Evolutionary conservation across 2,329 filamentous ascomycete genomes (phyloP).

Genomic region (Fusarium sororula): DNA sequence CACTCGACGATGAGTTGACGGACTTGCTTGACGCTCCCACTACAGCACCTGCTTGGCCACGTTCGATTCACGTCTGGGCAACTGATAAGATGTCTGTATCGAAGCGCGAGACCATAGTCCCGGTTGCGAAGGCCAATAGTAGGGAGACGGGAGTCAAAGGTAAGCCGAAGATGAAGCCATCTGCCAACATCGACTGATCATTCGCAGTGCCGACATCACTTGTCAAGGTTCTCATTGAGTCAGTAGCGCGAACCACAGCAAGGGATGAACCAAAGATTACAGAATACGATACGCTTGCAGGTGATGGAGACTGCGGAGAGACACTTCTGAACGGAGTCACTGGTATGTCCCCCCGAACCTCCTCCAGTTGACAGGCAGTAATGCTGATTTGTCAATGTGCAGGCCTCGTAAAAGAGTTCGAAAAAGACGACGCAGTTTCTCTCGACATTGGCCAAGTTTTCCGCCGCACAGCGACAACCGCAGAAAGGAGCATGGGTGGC

Average conservation of each 20-base stretch:
- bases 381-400: neutral
- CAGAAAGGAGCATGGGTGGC: conserved; percentile 76
- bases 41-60: conserved; percentile 38
- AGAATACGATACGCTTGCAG: conserved; percentile 45
- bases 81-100: conserved; percentile 25
- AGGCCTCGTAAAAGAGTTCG: conserved; percentile 40
- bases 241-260: conserved; percentile 27
- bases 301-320: conserved; percentile 48
- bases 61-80: conserved; percentile 33
- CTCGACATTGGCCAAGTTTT: conserved; percentile 38
- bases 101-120: conserved; percentile 12
- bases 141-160: conserved; percentile 34
- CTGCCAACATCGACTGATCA: neutral
- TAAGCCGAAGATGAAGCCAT: neutral
- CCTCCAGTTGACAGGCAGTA: neutral
- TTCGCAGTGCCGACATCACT: conserved; percentile 27
- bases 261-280: conserved; percentile 54
- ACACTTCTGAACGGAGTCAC: conserved; percentile 42
- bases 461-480: conserved; percentile 33
- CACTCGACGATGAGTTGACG: conserved; percentile 34
- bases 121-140: neutral
- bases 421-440: conserved; percentile 15
- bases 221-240: conserved; percentile 31
- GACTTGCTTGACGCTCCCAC: conserved; percentile 34
- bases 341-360: conserved; percentile 2